Evolutionary conservation across 148 eudicot species (phyloP), one percentile per base, ranked within the genome.

Genomic region (Polygonum aviculare): DNA sequence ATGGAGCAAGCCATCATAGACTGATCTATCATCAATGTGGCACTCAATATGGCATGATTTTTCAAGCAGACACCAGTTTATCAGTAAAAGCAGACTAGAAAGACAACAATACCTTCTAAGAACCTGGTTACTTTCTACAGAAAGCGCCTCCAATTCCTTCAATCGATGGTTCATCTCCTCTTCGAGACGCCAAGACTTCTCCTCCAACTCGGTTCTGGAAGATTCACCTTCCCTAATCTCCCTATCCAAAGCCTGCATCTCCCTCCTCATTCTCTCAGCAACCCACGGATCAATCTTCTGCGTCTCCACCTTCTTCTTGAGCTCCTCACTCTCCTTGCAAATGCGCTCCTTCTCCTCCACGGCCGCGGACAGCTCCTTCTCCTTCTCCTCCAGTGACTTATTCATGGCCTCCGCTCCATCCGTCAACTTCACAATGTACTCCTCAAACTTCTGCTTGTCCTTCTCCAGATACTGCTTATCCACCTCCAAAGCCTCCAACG

Each of bases 261-360:
- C 98, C 76, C 90, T 85, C 86, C 86, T 93, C 98, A 96, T 93
- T 84, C 97, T 89, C 84, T 91, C 99, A 16, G 98, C 99, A 81
- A 87, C 99, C 88, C 97, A 84, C 21, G 81, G 12, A 77, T 88
- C 93, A 79, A 96, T 85, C 74, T 83, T 90, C 75, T 93, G 99
- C 48, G 83, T 84, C 77, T 91, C 91, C 31, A 89, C 79, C 77
- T 76, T 85, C 82, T 82, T 91, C 89, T 80, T 90, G 80, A 96
- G 80, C 86, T 89, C 99, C 80, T 89, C 92, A 62, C 87, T 95
- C 86, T 92, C 99, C 84, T 81, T 90, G 12, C 86, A 80, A 35
- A 83, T 89, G 76, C 76, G 78, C 79, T 63, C 77, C 22, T 85
- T 84, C 67, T 91, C 97, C 77, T 69, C 86, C 63, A 80, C 70